Evolutionary conservation across 176 grass and related monocot genomes (phyloP).

Genomic region (Hordeum marinum): DNA sequence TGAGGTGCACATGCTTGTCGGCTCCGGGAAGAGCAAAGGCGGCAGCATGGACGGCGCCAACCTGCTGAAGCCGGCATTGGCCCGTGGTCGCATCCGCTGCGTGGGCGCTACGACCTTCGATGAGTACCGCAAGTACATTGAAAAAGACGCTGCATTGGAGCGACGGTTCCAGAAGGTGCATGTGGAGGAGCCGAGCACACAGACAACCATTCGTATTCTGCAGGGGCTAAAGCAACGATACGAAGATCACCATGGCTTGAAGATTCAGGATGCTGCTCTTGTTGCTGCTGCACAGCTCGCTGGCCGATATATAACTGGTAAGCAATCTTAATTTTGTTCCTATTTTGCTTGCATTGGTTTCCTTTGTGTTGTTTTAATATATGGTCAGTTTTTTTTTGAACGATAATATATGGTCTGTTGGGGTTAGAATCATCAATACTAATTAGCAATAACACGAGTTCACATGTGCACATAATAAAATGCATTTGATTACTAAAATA

Average conservation of each 20-base stretch:
- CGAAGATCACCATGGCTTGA: conserved; percentile 18
- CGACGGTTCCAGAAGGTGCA: conserved; percentile 31
- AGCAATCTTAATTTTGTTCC: neutral
- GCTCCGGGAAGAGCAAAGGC: neutral
- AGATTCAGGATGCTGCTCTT: conserved; percentile 7
- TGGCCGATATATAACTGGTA: neutral
- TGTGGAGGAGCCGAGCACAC: conserved; percentile 8
- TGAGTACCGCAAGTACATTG: conserved; percentile 22
- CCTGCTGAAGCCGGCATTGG: conserved; percentile 32
- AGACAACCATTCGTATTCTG: conserved; percentile 13
- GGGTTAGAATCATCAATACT: neutral
- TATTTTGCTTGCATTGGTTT: neutral
- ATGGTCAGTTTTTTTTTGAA: too few relatives aligned
- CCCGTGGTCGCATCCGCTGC: conserved; percentile 21
- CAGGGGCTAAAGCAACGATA: conserved; percentile 4
- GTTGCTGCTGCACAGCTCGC: conserved; percentile 24
- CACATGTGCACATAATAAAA: neutral
- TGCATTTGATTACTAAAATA: neutral
- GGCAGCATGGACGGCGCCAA: conserved; percentile 22
- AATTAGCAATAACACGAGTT: neutral
- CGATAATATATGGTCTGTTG: neutral
- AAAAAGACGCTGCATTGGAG: conserved; percentile 24
- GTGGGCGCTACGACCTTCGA: conserved; percentile 25
- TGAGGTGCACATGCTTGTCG: conserved; percentile 8
- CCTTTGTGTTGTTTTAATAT: too few relatives aligned